These are phyloP conservation scores for Aspergillus sp. DNA, from an alignment of 2,329 filamentous ascomycete genomes.

Conservation along the genomic window DNA sequence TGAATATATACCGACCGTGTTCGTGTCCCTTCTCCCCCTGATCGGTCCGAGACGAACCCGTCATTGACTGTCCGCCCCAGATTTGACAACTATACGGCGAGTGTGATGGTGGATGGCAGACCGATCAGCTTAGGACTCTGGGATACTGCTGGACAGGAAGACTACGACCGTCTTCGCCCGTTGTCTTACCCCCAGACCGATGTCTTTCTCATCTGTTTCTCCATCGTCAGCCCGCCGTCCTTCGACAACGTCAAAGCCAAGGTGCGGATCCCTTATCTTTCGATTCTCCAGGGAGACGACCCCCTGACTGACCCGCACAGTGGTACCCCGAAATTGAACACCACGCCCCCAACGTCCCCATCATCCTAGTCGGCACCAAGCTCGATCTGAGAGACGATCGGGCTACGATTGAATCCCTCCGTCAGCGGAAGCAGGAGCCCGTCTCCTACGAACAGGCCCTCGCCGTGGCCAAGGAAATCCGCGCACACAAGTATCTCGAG, in stretches of 20 bases:
- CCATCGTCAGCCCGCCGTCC: constrained; percentile 93
- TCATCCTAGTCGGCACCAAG: constrained; percentile 96
- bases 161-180: constrained; percentile 92
- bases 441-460: constrained; percentile 92
- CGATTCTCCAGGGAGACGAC: constrained; percentile 2
- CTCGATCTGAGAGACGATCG: constrained; percentile 90
- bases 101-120: constrained; percentile 98
- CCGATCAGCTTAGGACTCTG: constrained; percentile 94
- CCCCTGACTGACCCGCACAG: constrained; percentile 46
- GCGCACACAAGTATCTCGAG: constrained; percentile 94
- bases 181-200: constrained; percentile 98
- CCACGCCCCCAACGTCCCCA: constrained; percentile 90
- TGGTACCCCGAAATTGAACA: constrained; percentile 98
- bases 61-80: constrained; percentile 47
- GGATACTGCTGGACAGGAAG: constrained; percentile 98
- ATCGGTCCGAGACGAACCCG: constrained; percentile 11
- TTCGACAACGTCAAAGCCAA: constrained; percentile 99
- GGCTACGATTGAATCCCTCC: constrained; percentile 75
- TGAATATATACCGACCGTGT: constrained; percentile 97
- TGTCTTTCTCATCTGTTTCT: constrained; percentile 98
- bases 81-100: constrained; percentile 98
- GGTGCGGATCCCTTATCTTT: too few species aligned
- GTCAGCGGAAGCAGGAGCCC: constrained; percentile 94
- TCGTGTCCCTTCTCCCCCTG: constrained; percentile 26
- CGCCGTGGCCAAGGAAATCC: constrained; percentile 87